These are phyloP conservation scores for Bipolaris sorokiniana DNA, from an alignment of 2,329 filamentous ascomycete genomes.

Conservation along the genomic window DNA sequence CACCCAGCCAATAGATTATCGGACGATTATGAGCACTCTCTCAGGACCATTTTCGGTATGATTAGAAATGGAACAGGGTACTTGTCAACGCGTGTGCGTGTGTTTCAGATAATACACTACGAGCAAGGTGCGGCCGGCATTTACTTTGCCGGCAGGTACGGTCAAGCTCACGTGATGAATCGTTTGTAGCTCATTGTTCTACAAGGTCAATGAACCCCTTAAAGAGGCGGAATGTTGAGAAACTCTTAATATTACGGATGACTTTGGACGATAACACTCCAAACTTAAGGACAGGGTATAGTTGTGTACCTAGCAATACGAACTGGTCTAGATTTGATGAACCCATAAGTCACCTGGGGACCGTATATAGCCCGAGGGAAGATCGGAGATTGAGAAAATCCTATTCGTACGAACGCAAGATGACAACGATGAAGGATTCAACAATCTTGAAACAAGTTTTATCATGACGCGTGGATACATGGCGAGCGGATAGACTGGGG, in stretches of 20 bases:
- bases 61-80: background rate
- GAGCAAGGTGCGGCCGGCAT: background rate
- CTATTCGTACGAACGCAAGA: conserved; percentile 6
- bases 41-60: background rate
- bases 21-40: background rate
- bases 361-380: background rate
- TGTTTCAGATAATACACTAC: background rate
- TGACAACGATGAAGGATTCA: background rate
- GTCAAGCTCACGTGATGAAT: background rate
- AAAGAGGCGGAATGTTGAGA: background rate
- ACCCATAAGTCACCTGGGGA: conserved; percentile 1
- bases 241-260: background rate
- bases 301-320: background rate
- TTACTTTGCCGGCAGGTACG: background rate
- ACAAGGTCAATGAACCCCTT: background rate
- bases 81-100: background rate
- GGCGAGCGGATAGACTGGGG: conserved; percentile 9
- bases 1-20: background rate
- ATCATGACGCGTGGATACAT: conserved; percentile 8
- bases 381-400: conserved; percentile 2
- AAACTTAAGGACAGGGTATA: background rate
- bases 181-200: background rate
- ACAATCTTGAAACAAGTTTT: conserved; percentile 5
- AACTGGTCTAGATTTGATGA: background rate
- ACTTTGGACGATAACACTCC: background rate